Percentiles rank a stretch among this genome's conserved stretches.
These are phyloP conservation scores for Aechmea fasciata DNA, from an alignment of 176 grass and related monocot genomes.

Conservation along the genomic window DNA sequence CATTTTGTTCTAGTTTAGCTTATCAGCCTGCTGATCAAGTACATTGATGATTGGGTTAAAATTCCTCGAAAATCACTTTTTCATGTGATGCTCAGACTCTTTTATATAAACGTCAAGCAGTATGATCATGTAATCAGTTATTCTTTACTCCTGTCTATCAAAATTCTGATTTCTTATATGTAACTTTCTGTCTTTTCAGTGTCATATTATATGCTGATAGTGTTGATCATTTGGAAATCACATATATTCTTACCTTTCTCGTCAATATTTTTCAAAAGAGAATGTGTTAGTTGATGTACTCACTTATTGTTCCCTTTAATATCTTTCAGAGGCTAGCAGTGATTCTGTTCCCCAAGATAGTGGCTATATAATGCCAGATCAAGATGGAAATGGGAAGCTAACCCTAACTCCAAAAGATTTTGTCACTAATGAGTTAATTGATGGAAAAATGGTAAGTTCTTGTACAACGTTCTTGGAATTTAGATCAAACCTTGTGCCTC, in stretches of 20 bases:
- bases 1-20: background rate
- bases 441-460: constrained; percentile 44
- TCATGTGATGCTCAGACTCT: too few relatives aligned
- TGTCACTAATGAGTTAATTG: constrained; percentile 49
- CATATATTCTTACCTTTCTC: background rate
- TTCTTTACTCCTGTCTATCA: background rate
- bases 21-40: background rate
- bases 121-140: background rate
- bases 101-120: background rate
- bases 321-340: background rate
- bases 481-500: background rate
- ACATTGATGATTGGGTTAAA: background rate
- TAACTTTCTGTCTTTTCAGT: background rate
- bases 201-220: background rate
- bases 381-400: constrained; percentile 30
- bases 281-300: background rate
- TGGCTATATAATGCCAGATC: background rate
- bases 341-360: constrained; percentile 3
- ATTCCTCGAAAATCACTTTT: background rate
- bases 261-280: background rate
- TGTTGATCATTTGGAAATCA: background rate
- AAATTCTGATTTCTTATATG: too few relatives aligned
- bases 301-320: background rate
- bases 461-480: background rate
- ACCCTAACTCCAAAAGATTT: constrained; percentile 33